Base-by-base conservation (phyloP, 768 basidiomycete species). In the Neoboletus magnificus region DNA sequence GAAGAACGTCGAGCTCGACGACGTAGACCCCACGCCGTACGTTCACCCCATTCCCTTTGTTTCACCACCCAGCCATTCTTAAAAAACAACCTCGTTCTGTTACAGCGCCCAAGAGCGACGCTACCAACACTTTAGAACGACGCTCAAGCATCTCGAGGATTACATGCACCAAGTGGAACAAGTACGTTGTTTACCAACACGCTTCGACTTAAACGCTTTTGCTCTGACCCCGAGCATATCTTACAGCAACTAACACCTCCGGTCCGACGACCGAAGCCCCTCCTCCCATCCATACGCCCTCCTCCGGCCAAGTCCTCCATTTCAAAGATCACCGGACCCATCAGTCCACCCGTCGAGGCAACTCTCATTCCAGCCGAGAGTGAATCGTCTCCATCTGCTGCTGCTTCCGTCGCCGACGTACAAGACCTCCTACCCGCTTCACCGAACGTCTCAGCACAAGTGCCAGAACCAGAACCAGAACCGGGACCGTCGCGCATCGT, bases 1-100 rank as follows among this genome's bases (percentile, higher is more conserved):
- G 41, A 78, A 78, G 65, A 83, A 82, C 56, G 80, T 86, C 18
- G 82, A 87, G 58, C 60, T 77, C 30, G 75, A 81, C 55, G 77
- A 75, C 32, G 71, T 71, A 15, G 76, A 79, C 52, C 69, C 71
- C 6, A 66, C 77, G 22, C 73, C 76, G 79, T 83, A 49, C 62
- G 79, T 71, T 25, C 13, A 15, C 13, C 32, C 13, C 33, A 5
- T 15, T 6, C 33, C 33, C 15, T 35, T 60, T 48, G 18, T 54
- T 11, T 33, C 16, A 36, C n/a, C 23, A 20, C 37, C 46, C 52
- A 29, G 30, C 11, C 27, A 27, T 32, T 32, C n/a, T n/a, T n/a
- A n/a, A n/a, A n/a, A 32, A 41, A 44, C 27, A 36, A 10, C 37
- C 41, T 33, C 39, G 15, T 55, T 30, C 25, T 11, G 2, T 18